A percentile compares a stretch with the other conserved stretches of the same genome.
These are phyloP conservation scores for Umbelopsis sp. DNA, from an alignment of 371 early-diverging fungal genomes.

Conservation along the genomic window DNA sequence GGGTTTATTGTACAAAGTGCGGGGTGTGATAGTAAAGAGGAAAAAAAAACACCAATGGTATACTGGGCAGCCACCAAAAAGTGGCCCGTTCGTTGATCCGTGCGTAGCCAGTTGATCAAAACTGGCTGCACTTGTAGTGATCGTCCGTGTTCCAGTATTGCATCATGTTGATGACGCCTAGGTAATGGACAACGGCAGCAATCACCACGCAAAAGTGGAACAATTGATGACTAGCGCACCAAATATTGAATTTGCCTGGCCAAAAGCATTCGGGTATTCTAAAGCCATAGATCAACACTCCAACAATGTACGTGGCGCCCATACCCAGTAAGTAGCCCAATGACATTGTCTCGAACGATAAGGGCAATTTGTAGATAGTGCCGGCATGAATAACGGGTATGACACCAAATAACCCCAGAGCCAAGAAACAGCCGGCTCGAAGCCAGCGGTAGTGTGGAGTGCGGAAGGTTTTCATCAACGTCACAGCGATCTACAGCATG, in stretches of 20 bases:
- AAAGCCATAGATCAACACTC: slow-evolving; percentile 83
- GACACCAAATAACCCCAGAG: slow-evolving; percentile 77
- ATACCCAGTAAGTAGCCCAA: slow-evolving; percentile 67
- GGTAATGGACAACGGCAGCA: slow-evolving; percentile 4
- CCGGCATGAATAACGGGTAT: slow-evolving; percentile 78
- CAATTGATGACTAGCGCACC: slow-evolving; percentile 20
- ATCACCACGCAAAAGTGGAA: slow-evolving; percentile 14
- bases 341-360: slow-evolving; percentile 61
- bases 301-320: slow-evolving; percentile 79
- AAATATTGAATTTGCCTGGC: slow-evolving; percentile 64
- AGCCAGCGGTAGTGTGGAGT: slow-evolving; percentile 79
- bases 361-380: slow-evolving; percentile 63
- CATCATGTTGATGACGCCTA: slow-evolving; percentile 12
- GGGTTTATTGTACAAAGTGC: too few species aligned
- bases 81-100: background rate
- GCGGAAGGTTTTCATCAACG: slow-evolving; percentile 65
- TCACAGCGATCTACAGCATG: slow-evolving; percentile 49
- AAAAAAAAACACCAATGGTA: background rate
- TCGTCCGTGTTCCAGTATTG: slow-evolving; percentile 13
- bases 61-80: too few species aligned
- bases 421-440: slow-evolving; percentile 79
- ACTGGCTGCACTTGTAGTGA: background rate
- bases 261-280: slow-evolving; percentile 63
- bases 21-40: too few species aligned
- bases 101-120: too few species aligned